Conservation (phyloP, 805 yeast genomes). For the Candida fluviatilis region DNA sequence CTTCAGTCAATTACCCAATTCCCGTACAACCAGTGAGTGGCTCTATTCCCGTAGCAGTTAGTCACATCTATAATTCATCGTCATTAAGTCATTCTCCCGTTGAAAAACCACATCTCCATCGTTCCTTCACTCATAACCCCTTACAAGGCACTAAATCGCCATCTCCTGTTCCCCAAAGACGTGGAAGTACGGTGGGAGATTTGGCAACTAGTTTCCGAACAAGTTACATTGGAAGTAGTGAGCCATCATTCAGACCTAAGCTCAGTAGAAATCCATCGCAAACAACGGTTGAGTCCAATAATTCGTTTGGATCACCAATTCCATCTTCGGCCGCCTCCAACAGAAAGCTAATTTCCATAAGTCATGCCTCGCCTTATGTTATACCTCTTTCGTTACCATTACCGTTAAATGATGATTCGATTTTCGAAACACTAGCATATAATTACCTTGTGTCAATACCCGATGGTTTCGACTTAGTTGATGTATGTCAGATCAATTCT, state of each 20-base stretch:
- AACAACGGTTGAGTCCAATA: constrained; percentile 29
- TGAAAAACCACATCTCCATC: constrained; percentile 17
- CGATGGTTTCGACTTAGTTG: constrained; percentile 45
- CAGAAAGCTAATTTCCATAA: constrained; percentile 9
- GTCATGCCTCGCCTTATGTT: constrained; percentile 30
- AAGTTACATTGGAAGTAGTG: background rate
- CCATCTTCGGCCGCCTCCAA: constrained; percentile 6
- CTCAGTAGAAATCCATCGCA: constrained; percentile 31
- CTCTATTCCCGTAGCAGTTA: constrained; percentile 14
- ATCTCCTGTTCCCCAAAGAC: constrained; percentile 14
- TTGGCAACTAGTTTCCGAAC: constrained; percentile 3
- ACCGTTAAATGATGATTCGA: constrained; percentile 37
- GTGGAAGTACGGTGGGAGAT: constrained; percentile 4
- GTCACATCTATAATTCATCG: constrained; percentile 5
- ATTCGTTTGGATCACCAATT: constrained; percentile 15
- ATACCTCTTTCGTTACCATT: constrained; percentile 42
- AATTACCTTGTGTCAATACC: constrained; percentile 46
- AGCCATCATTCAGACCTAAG: constrained; percentile 19
- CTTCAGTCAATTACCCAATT: constrained; percentile 3
- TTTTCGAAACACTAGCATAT: constrained; percentile 45
- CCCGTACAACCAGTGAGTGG: constrained; percentile 7
- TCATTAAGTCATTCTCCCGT: constrained; percentile 13
- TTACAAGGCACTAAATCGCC: constrained; percentile 10
- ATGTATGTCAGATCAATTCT: constrained; percentile 57
- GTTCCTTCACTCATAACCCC: constrained; percentile 17